Base-by-base conservation (phyloP, 1,284 basidiomycete species). In the Moesziomyces aphidis region DNA sequence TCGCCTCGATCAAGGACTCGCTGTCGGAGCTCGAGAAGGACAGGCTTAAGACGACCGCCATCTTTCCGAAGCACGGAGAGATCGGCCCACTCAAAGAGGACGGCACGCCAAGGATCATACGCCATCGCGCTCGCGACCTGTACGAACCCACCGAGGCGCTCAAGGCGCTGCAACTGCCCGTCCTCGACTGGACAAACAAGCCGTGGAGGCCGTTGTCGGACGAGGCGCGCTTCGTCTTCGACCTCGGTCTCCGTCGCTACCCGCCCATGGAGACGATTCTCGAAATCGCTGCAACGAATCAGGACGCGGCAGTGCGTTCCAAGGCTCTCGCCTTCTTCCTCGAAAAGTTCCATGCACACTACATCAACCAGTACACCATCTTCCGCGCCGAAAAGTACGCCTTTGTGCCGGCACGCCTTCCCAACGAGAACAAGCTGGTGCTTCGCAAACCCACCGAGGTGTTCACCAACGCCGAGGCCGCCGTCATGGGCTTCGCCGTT, bases 101-200 rank as follows among this genome's bases (percentile, higher is more conserved):
- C 11, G 74, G 76, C 24, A 79, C 75, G 46, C 70, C 72, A 0
- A 81, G 59, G 22, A 71, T 76, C 43, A 53, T 76, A 1, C 76
- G 84, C 4, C 70, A 79, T 57, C 74, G 77, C 19, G 84, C 85
- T 23, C 63, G 58, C 39, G 74, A 83, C 50, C 72, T 85, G 9
- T 97, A 96, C 79, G 95, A 97, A 81, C 96, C 97, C 0, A 81
- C 88, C 2, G 91, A 92, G 43, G 87, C 88, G 1, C 90, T 96
- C 69, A 89, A 92, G 11, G 87, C 89, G 50, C 87, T 98, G 2
- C 89, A 89, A 9, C 86, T 99, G 10, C 94, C 95, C 0, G 83
- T 96, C 1, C 87, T 99, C 44, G 93, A 94, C 78, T 99, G 95
- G 95, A 91, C 92, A 1, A 88, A 88, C 10, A 88, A 71, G 49